Evolutionary conservation across 2,329 filamentous ascomycete species (phyloP), one percentile per base, ranked within the genome.

Genomic region (Dryadomyces quercivorus): DNA sequence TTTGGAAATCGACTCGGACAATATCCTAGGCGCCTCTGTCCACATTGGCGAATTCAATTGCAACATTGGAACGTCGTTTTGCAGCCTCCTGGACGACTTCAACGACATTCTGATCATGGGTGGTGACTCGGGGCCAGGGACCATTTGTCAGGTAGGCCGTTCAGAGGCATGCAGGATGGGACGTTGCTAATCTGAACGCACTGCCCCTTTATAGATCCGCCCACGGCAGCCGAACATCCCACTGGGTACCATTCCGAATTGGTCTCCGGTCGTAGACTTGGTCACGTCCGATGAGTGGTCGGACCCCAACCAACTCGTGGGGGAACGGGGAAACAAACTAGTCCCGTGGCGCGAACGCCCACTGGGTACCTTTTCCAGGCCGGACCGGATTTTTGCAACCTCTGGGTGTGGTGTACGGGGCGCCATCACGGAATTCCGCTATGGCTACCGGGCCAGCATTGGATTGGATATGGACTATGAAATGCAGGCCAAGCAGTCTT

Each of bases 21-120:
- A 75, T 48, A 72, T 79, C 60, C 66, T 84, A 53, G 73, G 76
- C 52, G 73, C 75, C 44, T 72, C 76, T 53, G 75, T 77, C 48
- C 74, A 77, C 53, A 75, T 88, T 55, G 85, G 86, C 8, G 75
- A 76, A 51, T 81, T 88, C 59, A 75, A 79, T 52, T 86, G 85
- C 62, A 88, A 86, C 57, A 85, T 95, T 49, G 86, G 89, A 56
- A 83, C 79, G 2, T 89, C 89, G 2, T 94, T 97, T 65, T 85
- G 89, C 52, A 86, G 83, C 53, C 74, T 87, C n/a, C 81, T 79
- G 50, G 78, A 81, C 58, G 71, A 76, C 40, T 81, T 79, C 56
- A 82, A 82, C 2, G 91, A 95, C 65, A 76, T 94, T n/a, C 72
- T 95, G 49, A 77, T 94, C 40, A 81, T 86, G 50, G 86, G 86